Conservation (phyloP, 352 stramenopile species). For the Phytopythium chamaehyphon region DNA sequence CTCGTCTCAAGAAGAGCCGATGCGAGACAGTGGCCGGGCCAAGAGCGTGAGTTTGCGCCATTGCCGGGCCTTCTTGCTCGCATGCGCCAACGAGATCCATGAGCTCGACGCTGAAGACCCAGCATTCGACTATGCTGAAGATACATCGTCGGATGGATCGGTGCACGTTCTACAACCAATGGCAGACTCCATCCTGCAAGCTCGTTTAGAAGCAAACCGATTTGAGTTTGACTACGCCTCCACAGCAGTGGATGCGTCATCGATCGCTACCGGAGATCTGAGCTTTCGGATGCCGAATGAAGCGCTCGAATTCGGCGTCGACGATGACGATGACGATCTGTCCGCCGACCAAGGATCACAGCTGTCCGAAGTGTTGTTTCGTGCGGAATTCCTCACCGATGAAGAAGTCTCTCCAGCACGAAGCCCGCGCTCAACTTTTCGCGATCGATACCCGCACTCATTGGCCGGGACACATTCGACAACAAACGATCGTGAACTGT, state of each 20-base stretch:
- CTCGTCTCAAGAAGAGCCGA: background rate
- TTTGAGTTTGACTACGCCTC: constrained; percentile 53
- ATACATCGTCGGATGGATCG: constrained; percentile 20
- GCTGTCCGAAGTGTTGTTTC: constrained; percentile 47
- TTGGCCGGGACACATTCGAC: background rate
- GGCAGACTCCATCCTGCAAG: constrained; percentile 3
- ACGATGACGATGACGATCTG: constrained; percentile 31
- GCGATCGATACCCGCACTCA: background rate
- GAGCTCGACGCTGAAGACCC: constrained; percentile 67
- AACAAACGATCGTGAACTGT: constrained; percentile 11
- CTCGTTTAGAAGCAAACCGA: background rate
- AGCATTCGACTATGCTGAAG: constrained; percentile 68
- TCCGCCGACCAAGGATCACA: constrained; percentile 47
- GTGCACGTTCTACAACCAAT: background rate
- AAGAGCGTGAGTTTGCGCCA: constrained; percentile 45
- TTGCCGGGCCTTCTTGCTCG: constrained; percentile 67
- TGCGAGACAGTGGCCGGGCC: constrained; percentile 24
- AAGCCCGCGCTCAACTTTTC: background rate
- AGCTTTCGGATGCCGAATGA: constrained; percentile 16
- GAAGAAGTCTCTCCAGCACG: constrained; percentile 6
- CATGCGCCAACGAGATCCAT: constrained; percentile 79
- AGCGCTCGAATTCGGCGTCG: constrained; percentile 13
- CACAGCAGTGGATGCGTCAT: constrained; percentile 23
- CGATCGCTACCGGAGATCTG: constrained; percentile 9
- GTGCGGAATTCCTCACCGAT: constrained; percentile 45